Evolutionary conservation across 345 rosid genomes (phyloP).

Genomic region (Ceriops tagal): DNA sequence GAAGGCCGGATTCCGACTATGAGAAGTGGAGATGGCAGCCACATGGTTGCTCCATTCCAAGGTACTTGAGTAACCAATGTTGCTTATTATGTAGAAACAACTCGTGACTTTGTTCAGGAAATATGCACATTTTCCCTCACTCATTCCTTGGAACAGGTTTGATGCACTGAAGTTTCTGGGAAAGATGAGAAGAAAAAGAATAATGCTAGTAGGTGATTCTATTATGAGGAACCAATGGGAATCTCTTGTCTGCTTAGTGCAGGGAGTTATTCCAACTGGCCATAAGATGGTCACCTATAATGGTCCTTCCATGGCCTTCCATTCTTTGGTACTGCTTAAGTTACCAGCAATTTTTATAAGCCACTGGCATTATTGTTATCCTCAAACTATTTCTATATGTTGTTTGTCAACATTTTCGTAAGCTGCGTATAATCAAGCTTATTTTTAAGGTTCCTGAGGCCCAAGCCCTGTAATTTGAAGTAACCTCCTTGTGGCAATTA

Average conservation of each 20-base stretch:
- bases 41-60: slow-evolving; percentile 64
- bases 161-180: slow-evolving; percentile 79
- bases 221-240: slow-evolving; percentile 99
- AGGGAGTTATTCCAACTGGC: slow-evolving; percentile 72
- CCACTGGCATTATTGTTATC: no score
- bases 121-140: no score
- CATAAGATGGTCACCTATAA: slow-evolving; percentile 62
- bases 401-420: no score
- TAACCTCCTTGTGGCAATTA: background rate
- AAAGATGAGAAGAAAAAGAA: slow-evolving; percentile 75
- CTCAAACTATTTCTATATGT: no score
- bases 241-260: slow-evolving; percentile 85
- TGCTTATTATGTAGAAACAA: no score
- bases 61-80: slow-evolving; percentile 35
- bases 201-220: slow-evolving; percentile 92
- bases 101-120: no score
- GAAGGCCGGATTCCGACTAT: slow-evolving; percentile 86
- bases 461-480: no score
- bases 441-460: background rate
- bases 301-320: slow-evolving; percentile 88
- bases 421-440: background rate
- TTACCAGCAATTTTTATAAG: no score
- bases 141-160: slow-evolving; percentile 41
- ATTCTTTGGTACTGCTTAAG: slow-evolving; percentile 51
- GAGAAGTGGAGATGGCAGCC: slow-evolving; percentile 95